Base-by-base conservation (phyloP, 805 yeast species). In the Vanderwaltozyma tropicalis region DNA sequence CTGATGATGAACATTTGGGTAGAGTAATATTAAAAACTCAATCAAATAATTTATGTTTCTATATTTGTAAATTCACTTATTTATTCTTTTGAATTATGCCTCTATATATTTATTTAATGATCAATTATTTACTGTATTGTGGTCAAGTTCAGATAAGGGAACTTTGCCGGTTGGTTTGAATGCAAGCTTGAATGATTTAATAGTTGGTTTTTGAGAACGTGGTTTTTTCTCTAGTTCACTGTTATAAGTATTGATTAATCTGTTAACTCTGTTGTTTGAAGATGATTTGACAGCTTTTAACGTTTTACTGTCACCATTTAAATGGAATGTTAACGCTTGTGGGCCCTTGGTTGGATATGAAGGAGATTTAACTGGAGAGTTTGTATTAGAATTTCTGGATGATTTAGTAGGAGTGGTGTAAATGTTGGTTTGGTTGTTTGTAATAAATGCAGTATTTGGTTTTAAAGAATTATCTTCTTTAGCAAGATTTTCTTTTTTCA, bases 401-500 rank as follows among this genome's bases (percentile, higher is more conserved):
- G 8, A 7, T 7, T 24, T 8, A 10, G 17, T 19, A 26, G 32
- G n/a, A 31, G 16, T 2, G 31, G 17, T 7, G 19, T 5, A 5
- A 25, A 15, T 3, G n/a, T 5, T n/a, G 4, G 4, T 19, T 25
- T 34, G 6, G 22, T 34, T 28, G 37, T 27, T 10, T 31, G 24
- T 7, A 6, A 6, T 10, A 21, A 10, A 24, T 24, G 13, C 27
- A 8, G 27, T 10, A 10, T 11, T 11, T 24, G 27, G 12, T 24
- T 11, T 6, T 21, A 21, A 21, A 7, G 9, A 6, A 2, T 21
- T 22, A 9, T 29, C 33, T 13, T 30, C 28, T 11, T 18, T 19
- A 6, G 30, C 25, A 13, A 10, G 18, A 9, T 57, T 64, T 41
- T 63, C 68, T 49, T 78, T 75, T 52, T 87, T 72, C 45, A 80